Conservation (phyloP, 2,329 filamentous ascomycete genomes). For the Fusarium ramigenum region DNA sequence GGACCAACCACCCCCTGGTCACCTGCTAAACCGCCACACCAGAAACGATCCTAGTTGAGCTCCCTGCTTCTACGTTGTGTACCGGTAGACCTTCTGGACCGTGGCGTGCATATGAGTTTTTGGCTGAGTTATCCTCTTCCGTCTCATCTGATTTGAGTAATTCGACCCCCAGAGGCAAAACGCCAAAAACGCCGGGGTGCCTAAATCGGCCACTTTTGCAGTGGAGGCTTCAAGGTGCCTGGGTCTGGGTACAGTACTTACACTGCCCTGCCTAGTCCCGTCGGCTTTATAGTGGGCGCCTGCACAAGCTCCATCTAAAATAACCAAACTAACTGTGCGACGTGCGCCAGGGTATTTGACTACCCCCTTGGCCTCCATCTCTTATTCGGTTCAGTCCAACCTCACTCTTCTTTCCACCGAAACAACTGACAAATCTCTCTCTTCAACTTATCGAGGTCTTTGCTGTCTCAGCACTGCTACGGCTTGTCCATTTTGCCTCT, state of each 20-base stretch:
- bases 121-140: background rate
- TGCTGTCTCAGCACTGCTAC: slow-evolving; percentile 2
- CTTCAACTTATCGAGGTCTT: background rate
- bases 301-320: slow-evolving; percentile 27
- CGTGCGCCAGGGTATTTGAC: slow-evolving; percentile 33
- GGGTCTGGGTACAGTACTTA: background rate
- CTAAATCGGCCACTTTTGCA: background rate
- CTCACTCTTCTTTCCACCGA: slow-evolving; percentile 13
- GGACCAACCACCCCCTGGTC: slow-evolving; percentile 23
- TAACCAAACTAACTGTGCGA: slow-evolving; percentile 24
- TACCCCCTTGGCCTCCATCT: slow-evolving; percentile 30
- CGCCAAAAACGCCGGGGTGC: slow-evolving; percentile 10
- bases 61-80: background rate
- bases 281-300: slow-evolving; percentile 30
- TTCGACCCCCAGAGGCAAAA: slow-evolving; percentile 6
- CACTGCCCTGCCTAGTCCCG: background rate
- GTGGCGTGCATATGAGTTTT: slow-evolving; percentile 4
- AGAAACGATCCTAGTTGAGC: background rate
- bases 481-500: background rate
- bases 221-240: slow-evolving; percentile 16
- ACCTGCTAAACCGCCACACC: slow-evolving; percentile 17
- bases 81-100: background rate
- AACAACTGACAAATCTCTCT: slow-evolving; percentile 8
- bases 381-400: slow-evolving; percentile 30
- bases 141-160: background rate